Evolutionary conservation across 2,329 filamentous ascomycete genomes (phyloP).

Genomic region (Aspergillus flavus): DNA sequence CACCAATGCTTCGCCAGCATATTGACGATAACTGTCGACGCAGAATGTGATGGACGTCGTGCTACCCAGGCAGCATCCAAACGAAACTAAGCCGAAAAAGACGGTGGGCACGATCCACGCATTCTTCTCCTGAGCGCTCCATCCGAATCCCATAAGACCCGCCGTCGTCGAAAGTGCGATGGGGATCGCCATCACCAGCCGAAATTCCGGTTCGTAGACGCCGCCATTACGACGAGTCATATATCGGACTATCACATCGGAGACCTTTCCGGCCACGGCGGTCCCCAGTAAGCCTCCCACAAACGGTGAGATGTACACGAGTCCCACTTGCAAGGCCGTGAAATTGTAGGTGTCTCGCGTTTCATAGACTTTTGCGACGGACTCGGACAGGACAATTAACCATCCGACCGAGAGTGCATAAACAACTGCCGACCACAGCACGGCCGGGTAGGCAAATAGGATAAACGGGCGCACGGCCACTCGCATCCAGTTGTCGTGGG

Average conservation of each 20-base stretch:
- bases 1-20: slow-evolving; percentile 90
- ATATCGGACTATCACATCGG: slow-evolving; percentile 77
- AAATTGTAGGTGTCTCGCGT: slow-evolving; percentile 74
- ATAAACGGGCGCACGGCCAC: slow-evolving; percentile 80
- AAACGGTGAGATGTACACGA: slow-evolving; percentile 90
- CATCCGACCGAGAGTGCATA: slow-evolving; percentile 90
- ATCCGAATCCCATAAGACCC: slow-evolving; percentile 95
- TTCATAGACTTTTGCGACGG: slow-evolving; percentile 78
- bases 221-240: slow-evolving; percentile 89
- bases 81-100: slow-evolving; percentile 90
- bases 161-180: slow-evolving; percentile 76
- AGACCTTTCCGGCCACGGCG: slow-evolving; percentile 83
- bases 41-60: slow-evolving; percentile 94
- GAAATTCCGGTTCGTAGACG: slow-evolving; percentile 92
- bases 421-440: slow-evolving; percentile 83
- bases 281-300: slow-evolving; percentile 88
- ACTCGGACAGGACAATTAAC: slow-evolving; percentile 93
- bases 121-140: slow-evolving; percentile 75
- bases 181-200: slow-evolving; percentile 83
- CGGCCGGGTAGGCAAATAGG: slow-evolving; percentile 81
- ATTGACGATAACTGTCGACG: slow-evolving; percentile 89
- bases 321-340: slow-evolving; percentile 73
- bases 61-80: slow-evolving; percentile 85
- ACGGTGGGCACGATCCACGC: slow-evolving; percentile 89
- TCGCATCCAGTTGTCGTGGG: slow-evolving; percentile 75